A percentile compares a stretch with the other conserved stretches of the same genome.
Conservation (phyloP, 768 basidiomycete genomes). For the Termitomyces sp. region DNA sequence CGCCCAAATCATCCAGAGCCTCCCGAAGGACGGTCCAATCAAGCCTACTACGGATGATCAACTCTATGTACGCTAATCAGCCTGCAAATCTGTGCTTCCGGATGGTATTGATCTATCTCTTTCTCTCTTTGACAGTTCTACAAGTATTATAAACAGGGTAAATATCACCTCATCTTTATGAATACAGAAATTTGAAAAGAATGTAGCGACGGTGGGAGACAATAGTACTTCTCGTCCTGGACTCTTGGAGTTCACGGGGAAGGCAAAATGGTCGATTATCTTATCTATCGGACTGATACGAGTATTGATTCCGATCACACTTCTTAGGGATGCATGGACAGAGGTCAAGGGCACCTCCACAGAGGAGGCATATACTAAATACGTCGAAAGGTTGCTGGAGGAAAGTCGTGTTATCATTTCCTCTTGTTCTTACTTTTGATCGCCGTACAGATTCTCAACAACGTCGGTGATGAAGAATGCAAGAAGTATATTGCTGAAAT, state of each 20-base stretch:
- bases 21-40: conserved; percentile 80
- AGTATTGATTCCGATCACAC: neutral
- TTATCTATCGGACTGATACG: conserved; percentile 8
- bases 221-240: conserved; percentile 61
- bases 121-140: conserved; percentile 75
- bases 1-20: conserved; percentile 53
- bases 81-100: conserved; percentile 9
- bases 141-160: conserved; percentile 90
- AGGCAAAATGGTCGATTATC: conserved; percentile 74
- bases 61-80: conserved; percentile 60
- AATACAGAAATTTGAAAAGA: neutral
- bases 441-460: conserved; percentile 49
- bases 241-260: conserved; percentile 79
- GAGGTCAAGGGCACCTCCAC: conserved; percentile 61
- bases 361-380: conserved; percentile 68
- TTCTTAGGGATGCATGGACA: conserved; percentile 81
- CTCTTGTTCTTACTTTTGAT: neutral
- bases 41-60: conserved; percentile 69
- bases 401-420: conserved; percentile 32
- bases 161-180: neutral
- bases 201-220: conserved; percentile 68
- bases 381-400: conserved; percentile 69
- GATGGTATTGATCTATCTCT: conserved; percentile 5
- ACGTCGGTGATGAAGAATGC: conserved; percentile 42
- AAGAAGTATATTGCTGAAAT: conserved; percentile 56